Percentiles rank a stretch among this genome's conserved stretches.
Conservation (phyloP, 179 eudicot genomes). For the Vitellaria paradoxa region DNA sequence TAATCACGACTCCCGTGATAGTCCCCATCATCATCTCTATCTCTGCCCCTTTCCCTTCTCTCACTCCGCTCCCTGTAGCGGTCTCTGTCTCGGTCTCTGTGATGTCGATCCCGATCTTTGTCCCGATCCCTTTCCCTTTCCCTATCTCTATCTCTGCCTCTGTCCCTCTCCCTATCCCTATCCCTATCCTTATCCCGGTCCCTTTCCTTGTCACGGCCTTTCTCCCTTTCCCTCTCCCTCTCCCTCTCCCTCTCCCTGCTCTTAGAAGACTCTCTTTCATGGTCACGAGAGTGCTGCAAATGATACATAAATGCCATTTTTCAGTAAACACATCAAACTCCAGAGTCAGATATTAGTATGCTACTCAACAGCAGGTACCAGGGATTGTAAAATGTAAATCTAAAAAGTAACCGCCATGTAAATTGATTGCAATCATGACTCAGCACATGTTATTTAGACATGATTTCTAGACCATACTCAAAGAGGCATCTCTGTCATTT, state of each 20-base stretch:
- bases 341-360: neutral
- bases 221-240: slow-evolving; percentile 26
- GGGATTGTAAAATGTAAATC: neutral
- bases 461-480: too few relatives aligned
- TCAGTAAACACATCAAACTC: neutral
- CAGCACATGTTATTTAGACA: neutral
- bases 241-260: slow-evolving; percentile 29
- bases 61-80: slow-evolving; percentile 25
- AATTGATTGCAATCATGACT: neutral
- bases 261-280: slow-evolving; percentile 27
- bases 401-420: neutral
- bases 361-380: neutral
- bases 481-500: too few relatives aligned
- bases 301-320: neutral
- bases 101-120: slow-evolving; percentile 37
- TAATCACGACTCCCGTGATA: slow-evolving; percentile 49
- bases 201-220: slow-evolving; percentile 19
- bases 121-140: slow-evolving; percentile 52
- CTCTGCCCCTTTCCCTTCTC: slow-evolving; percentile 2
- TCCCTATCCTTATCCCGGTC: slow-evolving; percentile 33
- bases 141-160: slow-evolving; percentile 33
- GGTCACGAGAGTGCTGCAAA: slow-evolving; percentile 28
- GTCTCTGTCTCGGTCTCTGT: slow-evolving; percentile 47
- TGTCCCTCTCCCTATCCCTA: slow-evolving; percentile 31
- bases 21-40: slow-evolving; percentile 45